Conservation (phyloP, 345 rosid species). For the Pistacia atlantica region DNA sequence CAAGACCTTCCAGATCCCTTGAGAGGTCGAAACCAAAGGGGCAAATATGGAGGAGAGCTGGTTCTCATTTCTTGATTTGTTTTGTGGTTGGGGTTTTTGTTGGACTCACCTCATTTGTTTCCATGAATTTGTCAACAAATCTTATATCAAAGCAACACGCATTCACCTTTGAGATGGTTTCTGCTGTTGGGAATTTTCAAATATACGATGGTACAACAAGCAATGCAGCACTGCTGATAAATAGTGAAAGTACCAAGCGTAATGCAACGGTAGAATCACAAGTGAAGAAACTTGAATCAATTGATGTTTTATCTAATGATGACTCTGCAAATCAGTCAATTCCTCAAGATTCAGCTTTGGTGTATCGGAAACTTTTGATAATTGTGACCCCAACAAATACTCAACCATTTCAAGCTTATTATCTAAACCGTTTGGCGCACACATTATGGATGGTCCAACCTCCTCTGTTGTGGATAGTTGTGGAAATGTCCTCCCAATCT, state of each 20-base stretch:
- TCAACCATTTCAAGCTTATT: constrained; percentile 46
- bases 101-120: constrained; percentile 51
- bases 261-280: constrained; percentile 25
- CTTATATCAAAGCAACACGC: constrained; percentile 34
- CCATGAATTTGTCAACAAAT: constrained; percentile 33
- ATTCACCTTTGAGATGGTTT: constrained; percentile 39
- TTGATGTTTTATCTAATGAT: constrained; percentile 11
- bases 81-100: constrained; percentile 51
- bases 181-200: constrained; percentile 27
- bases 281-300: constrained; percentile 18
- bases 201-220: constrained; percentile 15
- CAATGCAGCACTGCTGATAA: constrained; percentile 15
- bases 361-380: constrained; percentile 49
- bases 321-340: constrained; percentile 17
- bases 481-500: constrained; percentile 59
- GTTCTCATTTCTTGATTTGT: constrained; percentile 49
- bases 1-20: constrained; percentile 41
- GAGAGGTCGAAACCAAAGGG: constrained; percentile 51
- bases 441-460: constrained; percentile 50
- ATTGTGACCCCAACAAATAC: constrained; percentile 53
- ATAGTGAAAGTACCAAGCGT: neutral
- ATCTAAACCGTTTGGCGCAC: constrained; percentile 52
- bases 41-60: constrained; percentile 56
- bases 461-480: constrained; percentile 73
- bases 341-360: constrained; percentile 23